Evolutionary conservation across 1,284 basidiomycete genomes (phyloP), one percentile per base, ranked within the genome.

Genomic region (Papiliotrema flavescens): DNA sequence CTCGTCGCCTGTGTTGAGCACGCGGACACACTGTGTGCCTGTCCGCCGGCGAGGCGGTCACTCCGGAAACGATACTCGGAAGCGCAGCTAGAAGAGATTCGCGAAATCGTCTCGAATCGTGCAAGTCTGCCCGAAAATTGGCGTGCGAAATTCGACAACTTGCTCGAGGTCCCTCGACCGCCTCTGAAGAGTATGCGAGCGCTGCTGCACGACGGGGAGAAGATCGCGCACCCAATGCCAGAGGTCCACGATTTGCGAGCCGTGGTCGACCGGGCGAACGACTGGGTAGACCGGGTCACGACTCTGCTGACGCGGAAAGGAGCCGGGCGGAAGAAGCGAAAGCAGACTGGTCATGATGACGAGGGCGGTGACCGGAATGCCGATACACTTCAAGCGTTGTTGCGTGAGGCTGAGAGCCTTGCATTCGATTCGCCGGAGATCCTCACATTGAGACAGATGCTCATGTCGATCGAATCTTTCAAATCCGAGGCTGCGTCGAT

Each of bases 1-100:
- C 70, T 85, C 58, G 85, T 95, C 36, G 85, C 87, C 1, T 99
- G 96, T 73, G 83, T 90, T 50, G 87, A 93, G 52, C 95, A 98
- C 75, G 83, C 82, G 28, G 80, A 85, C 47, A 80, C 86, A 41
- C 82, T 96, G 11, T 94, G 90, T 79, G 83, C 84, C 53, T 88
- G 85, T 65, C 71, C 82, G 6, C 66, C 77, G 22, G 78, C 83
- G 28, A 83, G 84, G 53, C 82, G 85, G 53, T 81, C 81, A 22
- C 78, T 98, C 46, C 85, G 89, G 35, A 85, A 88, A 67, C 85
- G 92, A 44, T 89, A 90, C 71, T 84, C 86, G 23, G 92, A 97
- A 70, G 82, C 83, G 20, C 85, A 91, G 47, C 80, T 97, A 1
- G 75, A 80, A 39, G 87, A 88, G 19, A 88, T 83, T 5, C 81